These are phyloP conservation scores for Alternaria triticina DNA, from an alignment of 2,329 filamentous ascomycete genomes.

Conservation along the genomic window DNA sequence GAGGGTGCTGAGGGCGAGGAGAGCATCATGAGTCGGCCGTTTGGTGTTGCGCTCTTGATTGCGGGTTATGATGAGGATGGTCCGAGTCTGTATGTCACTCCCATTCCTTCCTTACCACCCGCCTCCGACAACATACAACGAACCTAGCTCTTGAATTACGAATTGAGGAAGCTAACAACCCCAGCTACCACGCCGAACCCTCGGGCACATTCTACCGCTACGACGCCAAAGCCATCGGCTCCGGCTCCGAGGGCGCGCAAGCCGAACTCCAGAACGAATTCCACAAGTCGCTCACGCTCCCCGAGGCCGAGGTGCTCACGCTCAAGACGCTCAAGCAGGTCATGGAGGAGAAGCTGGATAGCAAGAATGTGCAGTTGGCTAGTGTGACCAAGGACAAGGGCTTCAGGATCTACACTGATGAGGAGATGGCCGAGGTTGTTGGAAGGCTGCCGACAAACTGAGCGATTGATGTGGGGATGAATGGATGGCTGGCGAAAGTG, in stretches of 20 bases:
- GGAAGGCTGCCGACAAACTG: slow-evolving; percentile 70
- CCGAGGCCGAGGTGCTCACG: slow-evolving; percentile 91
- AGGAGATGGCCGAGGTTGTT: slow-evolving; percentile 94
- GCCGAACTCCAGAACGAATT: slow-evolving; percentile 99
- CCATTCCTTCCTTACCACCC: no score
- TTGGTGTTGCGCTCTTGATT: slow-evolving; percentile 95
- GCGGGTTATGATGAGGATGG: slow-evolving; percentile 97
- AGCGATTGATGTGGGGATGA: background rate
- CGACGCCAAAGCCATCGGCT: slow-evolving; percentile 98
- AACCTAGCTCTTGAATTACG: no score
- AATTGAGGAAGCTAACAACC: no score
- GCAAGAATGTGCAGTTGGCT: slow-evolving; percentile 97
- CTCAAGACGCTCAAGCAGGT: slow-evolving; percentile 99
- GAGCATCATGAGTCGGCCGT: slow-evolving; percentile 97
- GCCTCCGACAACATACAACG: no score
- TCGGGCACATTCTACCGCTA: slow-evolving; percentile 99
- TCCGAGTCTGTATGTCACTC: slow-evolving; percentile 78
- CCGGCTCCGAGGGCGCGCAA: slow-evolving; percentile 95
- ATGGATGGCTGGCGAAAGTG: background rate
- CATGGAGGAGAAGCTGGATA: slow-evolving; percentile 99
- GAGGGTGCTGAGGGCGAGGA: slow-evolving; percentile 98
- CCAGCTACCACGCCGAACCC: slow-evolving; percentile 91
- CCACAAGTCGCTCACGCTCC: slow-evolving; percentile 93
- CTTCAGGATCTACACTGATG: slow-evolving; percentile 97
- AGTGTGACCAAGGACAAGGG: slow-evolving; percentile 98